phyloP scores from a whole-genome alignment of 2,329 filamentous ascomycete species.

The Drechslerella stenobrocha region DNA sequence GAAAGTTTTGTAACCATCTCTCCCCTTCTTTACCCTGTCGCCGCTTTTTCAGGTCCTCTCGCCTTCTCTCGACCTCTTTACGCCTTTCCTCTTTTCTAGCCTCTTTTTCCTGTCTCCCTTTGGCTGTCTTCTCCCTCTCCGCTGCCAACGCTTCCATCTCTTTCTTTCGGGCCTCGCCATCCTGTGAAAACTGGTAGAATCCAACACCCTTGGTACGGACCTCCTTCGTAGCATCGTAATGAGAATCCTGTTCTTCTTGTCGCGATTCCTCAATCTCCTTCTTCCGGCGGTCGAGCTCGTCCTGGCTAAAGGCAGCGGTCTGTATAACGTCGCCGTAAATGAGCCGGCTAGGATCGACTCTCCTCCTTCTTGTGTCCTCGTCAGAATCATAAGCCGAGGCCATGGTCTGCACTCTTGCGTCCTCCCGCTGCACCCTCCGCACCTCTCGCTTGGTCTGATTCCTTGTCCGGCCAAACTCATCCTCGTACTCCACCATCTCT shows the following conservation, averaged over 20 bases:
- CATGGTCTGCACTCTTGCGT: slow-evolving; percentile 25
- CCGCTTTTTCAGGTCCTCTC: slow-evolving; percentile 57
- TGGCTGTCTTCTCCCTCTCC: slow-evolving; percentile 70
- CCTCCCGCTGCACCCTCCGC: slow-evolving; percentile 60
- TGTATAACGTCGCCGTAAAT: slow-evolving; percentile 89
- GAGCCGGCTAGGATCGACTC: slow-evolving; percentile 61
- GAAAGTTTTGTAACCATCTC: slow-evolving; percentile 68
- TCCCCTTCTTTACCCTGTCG: slow-evolving; percentile 71
- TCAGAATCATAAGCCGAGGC: slow-evolving; percentile 37
- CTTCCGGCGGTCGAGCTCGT: slow-evolving; percentile 60
- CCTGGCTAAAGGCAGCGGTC: slow-evolving; percentile 76
- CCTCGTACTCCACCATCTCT: slow-evolving; percentile 80
- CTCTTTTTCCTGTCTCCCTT: slow-evolving; percentile 63
- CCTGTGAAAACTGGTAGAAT: slow-evolving; percentile 85
- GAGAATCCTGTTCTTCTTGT: slow-evolving; percentile 73
- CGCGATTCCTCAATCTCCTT: slow-evolving; percentile 78
- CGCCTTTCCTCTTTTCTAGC: slow-evolving; percentile 62
- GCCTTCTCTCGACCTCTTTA: slow-evolving; percentile 58
- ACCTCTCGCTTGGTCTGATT: slow-evolving; percentile 70
- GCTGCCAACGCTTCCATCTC: slow-evolving; percentile 77
- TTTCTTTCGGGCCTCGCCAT: slow-evolving; percentile 66
- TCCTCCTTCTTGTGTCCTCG: slow-evolving; percentile 48
- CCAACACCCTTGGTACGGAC: slow-evolving; percentile 84
- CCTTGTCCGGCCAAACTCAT: slow-evolving; percentile 87
- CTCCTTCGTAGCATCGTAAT: slow-evolving; percentile 85